Evolutionary conservation across 139 green algal species (phyloP).

Genomic region (Pleodorina starrii): DNA sequence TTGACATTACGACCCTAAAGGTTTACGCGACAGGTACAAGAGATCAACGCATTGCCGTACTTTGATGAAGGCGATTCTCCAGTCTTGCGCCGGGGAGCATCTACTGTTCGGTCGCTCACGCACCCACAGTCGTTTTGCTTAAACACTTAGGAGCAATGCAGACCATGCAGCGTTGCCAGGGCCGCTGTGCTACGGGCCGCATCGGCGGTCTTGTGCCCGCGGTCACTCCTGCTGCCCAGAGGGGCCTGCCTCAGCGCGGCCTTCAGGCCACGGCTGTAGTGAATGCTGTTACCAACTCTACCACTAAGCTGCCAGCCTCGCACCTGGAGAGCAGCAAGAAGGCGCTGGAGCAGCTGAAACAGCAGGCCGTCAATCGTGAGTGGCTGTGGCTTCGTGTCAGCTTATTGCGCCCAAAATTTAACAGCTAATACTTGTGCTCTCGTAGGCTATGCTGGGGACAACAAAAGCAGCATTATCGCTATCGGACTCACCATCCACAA

Average conservation of each 20-base stretch:
- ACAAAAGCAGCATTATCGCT: conserved; percentile 95
- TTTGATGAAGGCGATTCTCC: conserved; percentile 8
- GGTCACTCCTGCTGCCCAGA: background rate
- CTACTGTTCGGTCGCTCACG: background rate
- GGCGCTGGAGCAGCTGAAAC: conserved; percentile 78
- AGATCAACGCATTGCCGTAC: conserved; percentile 11
- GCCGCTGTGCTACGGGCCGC: conserved; percentile 16
- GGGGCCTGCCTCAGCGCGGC: background rate
- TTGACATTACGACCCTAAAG: too few species aligned
- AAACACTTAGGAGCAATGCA: conserved; percentile 26
- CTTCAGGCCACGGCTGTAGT: background rate
- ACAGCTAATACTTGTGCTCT: background rate
- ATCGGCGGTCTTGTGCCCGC: background rate
- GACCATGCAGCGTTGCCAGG: conserved; percentile 44
- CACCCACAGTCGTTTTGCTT: background rate
- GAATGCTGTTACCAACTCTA: background rate
- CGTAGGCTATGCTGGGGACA: conserved; percentile 92
- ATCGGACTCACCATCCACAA: conserved; percentile 98
- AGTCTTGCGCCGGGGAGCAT: background rate
- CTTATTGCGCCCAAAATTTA: background rate
- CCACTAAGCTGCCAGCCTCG: conserved; percentile 66
- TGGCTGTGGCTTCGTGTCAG: background rate
- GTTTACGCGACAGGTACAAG: background rate
- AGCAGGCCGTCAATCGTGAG: conserved; percentile 76
- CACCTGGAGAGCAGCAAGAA: conserved; percentile 72